Evolutionary conservation across 352 stramenopile genomes (phyloP).

Genomic region (Phytophthora citricola): DNA sequence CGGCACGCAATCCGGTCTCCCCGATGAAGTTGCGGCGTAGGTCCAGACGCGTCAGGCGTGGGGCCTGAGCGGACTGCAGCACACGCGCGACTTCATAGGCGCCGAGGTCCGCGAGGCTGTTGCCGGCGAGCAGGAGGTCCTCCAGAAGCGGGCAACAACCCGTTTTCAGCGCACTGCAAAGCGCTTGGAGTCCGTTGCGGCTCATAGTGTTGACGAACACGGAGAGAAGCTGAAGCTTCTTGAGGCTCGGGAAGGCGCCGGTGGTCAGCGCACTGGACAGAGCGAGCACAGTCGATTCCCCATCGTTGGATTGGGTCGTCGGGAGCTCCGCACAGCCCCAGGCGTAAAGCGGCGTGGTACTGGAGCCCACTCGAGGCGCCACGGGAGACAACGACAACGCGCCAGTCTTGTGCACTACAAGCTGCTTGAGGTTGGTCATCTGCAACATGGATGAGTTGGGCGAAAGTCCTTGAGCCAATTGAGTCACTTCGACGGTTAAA

Average conservation of each 20-base stretch:
- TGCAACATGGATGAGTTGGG: conserved; percentile 39
- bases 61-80: conserved; percentile 40
- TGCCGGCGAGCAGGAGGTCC: conserved; percentile 70
- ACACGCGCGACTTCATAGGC: conserved; percentile 53
- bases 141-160: conserved; percentile 59
- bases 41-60: conserved; percentile 58
- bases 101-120: conserved; percentile 69
- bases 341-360: conserved; percentile 52
- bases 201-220: conserved; percentile 75
- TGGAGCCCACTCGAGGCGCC: conserved; percentile 6
- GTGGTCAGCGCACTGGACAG: conserved; percentile 45
- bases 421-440: conserved; percentile 64
- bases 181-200: conserved; percentile 48
- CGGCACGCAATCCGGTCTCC: conserved; percentile 55
- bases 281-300: conserved; percentile 56
- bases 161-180: conserved; percentile 51
- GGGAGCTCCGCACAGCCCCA: conserved; percentile 71
- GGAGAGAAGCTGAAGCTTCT: conserved; percentile 71
- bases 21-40: conserved; percentile 79
- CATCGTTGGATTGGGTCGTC: conserved; percentile 58
- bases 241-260: conserved; percentile 49
- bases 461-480: conserved; percentile 43
- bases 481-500: conserved; percentile 58
- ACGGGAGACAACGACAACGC: conserved; percentile 10
- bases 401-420: conserved; percentile 59